Evolutionary conservation across 305 asterid genomes (phyloP).

Genomic region (Ruellia speciosa): DNA sequence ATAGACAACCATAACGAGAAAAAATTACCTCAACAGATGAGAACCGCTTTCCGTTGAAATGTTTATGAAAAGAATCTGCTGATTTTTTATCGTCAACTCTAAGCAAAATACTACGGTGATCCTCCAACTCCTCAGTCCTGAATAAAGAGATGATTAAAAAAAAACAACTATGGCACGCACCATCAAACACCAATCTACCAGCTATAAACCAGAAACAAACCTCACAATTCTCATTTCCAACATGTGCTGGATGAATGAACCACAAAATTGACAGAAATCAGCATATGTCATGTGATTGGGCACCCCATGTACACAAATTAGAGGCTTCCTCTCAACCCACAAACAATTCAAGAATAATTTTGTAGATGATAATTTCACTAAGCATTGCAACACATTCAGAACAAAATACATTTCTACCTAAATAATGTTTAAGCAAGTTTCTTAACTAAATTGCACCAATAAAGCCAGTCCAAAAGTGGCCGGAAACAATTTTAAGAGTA

Average conservation of each 20-base stretch:
- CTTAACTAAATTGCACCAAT: too few relatives aligned
- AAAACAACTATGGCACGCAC: constrained; percentile 3
- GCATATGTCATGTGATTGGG: constrained; percentile 96
- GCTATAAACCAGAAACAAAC: constrained; percentile 30
- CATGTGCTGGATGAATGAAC: constrained; percentile 76
- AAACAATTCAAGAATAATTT: constrained; percentile 18
- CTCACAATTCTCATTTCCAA: constrained; percentile 89
- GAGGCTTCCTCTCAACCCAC: constrained; percentile 79
- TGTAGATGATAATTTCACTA: constrained; percentile 1
- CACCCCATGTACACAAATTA: constrained; percentile 74
- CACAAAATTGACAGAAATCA: constrained; percentile 89
- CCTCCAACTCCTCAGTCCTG: constrained; percentile 83
- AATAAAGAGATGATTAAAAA: constrained; percentile 14
- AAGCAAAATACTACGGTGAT: constrained; percentile 66
- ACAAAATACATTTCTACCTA: not conserved
- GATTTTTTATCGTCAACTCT: constrained; percentile 65
- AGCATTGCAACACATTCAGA: constrained; percentile 2
- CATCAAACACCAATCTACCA: constrained; percentile 8
- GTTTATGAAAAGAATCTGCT: constrained; percentile 70
- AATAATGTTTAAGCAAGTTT: not conserved
- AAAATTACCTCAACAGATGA: constrained; percentile 74
- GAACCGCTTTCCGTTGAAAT: constrained; percentile 58
- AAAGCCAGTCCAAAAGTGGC: too few relatives aligned
- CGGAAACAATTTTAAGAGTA: not conserved
- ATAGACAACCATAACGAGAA: constrained; percentile 15